Evolutionary conservation across 345 rosid genomes (phyloP), one percentile per base, ranked within the genome.

Genomic region (Citrus mangshanensis): DNA sequence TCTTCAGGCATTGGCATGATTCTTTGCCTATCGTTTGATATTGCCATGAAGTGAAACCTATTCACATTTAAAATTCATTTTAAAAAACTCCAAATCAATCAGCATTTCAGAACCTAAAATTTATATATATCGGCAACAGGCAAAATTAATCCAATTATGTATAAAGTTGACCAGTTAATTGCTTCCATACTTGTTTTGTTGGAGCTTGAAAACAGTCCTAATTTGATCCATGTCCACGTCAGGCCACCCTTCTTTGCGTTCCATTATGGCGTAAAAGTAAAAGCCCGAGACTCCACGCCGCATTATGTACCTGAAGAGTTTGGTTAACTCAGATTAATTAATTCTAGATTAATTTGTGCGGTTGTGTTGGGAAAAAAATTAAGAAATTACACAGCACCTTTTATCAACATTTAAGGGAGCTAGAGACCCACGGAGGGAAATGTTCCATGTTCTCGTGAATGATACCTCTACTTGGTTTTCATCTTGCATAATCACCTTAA

Each of bases 321-420:
- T 2, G 32, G 22, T 22, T 46, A 46, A 13, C 3, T 46, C 51
- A 13, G 51, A 46, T 46, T 46, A 46, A 13, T 46, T 12, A 46
- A 46, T 13, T 13, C 51, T 3, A 46, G 6, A 16, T 18, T 18
- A 54, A 4, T 54, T 54, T 54, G 21, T 54, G 7, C 1, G 8
- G 58, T 18, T 54, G 22, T 18, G 0, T 54, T 46, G 51, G 14
- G 51, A 13, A 3, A 13, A 42, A 2, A 42, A 42, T 42, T 42
- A 42, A 42, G 49, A 42, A 42, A 12, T 10, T 12, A 42, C 16
- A 12, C 49, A 42, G 51, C 51, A 54, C 99, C 99, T 90, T 86
- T 94, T 96, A 81, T 94, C 99, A 2, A 96, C 84, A 79, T 94
- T 92, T 65, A 96, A 62, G 7, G 99, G 98, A 75, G 85, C 93